These are phyloP conservation scores for Thymus mandschuricus DNA, from an alignment of 257 asterid species.

Conservation along the genomic window DNA sequence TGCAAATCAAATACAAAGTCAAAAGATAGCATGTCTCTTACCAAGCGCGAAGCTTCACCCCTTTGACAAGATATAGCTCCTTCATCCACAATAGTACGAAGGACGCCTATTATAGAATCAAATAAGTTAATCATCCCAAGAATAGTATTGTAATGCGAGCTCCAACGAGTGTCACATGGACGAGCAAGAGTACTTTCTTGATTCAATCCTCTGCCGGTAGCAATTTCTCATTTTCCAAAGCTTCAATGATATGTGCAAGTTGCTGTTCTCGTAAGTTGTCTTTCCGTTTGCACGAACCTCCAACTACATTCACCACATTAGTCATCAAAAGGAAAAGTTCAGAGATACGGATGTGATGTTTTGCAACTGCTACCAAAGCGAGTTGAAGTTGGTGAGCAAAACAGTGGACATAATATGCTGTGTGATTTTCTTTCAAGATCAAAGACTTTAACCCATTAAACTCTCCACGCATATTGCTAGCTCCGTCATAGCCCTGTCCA, in stretches of 20 bases:
- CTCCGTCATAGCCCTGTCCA: too few species aligned
- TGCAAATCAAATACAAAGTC: neutral
- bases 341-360: neutral
- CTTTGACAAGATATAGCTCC: neutral
- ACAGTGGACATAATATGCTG: neutral
- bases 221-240: constrained; percentile 8
- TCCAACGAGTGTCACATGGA: neutral
- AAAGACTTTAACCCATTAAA: neutral
- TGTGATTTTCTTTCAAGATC: neutral
- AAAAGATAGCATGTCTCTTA: neutral
- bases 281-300: neutral
- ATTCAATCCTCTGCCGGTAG: neutral
- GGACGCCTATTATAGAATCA: constrained; percentile 7
- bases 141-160: neutral
- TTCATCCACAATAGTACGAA: neutral
- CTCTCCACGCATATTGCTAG: too few species aligned
- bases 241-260: neutral
- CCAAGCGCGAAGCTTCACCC: constrained; percentile 9
- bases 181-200: neutral
- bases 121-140: neutral
- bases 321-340: neutral
- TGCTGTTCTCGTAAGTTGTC: neutral
- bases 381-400: neutral
- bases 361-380: neutral
- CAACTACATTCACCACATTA: neutral